Base-by-base conservation (phyloP, 1,284 basidiomycete genomes). In the Erythrobasidium hasegawianum region DNA sequence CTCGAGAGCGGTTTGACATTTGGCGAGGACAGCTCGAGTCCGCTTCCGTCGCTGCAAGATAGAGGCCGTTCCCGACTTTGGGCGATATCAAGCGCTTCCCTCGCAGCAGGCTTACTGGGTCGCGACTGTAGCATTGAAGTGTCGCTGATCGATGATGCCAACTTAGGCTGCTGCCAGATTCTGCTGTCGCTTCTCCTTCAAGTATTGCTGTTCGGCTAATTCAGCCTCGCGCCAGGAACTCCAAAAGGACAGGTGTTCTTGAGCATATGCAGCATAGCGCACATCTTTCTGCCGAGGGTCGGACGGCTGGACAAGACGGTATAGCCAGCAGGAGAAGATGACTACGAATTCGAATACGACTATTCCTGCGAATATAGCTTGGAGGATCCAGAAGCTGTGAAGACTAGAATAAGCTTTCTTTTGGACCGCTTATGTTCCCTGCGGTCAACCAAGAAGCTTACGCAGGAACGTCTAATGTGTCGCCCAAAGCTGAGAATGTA, bases 241-340 rank as follows among this genome's bases (percentile, higher is more conserved):
- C 59, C 59, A 61, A 22, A 61, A 61, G 4, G 59, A 61, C n/a
- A 61, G 18, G 3, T 61, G 59, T 29, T 61, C 59, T 41, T 61
- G 47, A 24, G 52, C 54, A 39, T 52, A 61, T 16, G 59, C 59
- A 20, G 8, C 20, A 41, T 27, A 45, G 2, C 59, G 49, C 4
- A 41, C 38, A n/a, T 61, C 50, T 26, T 41, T 47, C 38, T 53
- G 29, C 11, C 43, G 16, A 39, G 39, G 5, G 39, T 61, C 50
- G 10, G 59, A 49, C n/a, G 59, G 59, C 59, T 52, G 47, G 1
- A 61, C 33, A 7, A 61, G 50, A 16, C 59, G 59, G 24, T 53
- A 61, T 3, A 61, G 16, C 59, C 59, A 61, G 45, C 59, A 61
- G 18, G 29, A 50, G 50, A 61, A 61, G 9, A 61, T 61, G 9